phyloP scores from a whole-genome alignment of 2,329 filamentous ascomycete species.

The Fusarium verticillioides region DNA sequence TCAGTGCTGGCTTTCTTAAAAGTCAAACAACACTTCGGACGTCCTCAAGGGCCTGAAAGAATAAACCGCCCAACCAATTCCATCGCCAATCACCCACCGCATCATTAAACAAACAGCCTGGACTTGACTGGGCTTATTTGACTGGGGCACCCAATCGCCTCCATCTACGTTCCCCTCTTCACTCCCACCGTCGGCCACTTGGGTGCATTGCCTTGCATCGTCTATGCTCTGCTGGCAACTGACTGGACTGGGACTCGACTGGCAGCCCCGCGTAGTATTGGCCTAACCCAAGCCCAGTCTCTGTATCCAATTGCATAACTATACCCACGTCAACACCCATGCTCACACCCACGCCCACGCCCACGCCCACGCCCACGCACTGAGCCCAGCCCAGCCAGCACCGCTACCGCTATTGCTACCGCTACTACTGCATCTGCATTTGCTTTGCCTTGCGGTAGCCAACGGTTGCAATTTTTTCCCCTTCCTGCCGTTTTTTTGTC shows the following conservation, averaged over 20 bases:
- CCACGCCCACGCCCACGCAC: conserved; percentile 11
- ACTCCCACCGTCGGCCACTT: conserved; percentile 42
- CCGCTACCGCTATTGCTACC: conserved; percentile 10
- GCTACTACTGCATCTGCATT: conserved; percentile 20
- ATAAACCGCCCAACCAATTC: neutral
- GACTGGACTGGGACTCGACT: conserved; percentile 20
- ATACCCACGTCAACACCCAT: conserved; percentile 22
- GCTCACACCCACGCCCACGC: conserved; percentile 24
- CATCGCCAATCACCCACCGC: conserved; percentile 25
- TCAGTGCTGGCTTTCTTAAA: conserved; percentile 14
- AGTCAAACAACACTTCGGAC: neutral
- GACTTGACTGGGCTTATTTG: conserved; percentile 2
- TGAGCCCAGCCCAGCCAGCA: conserved; percentile 41
- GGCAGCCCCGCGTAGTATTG: conserved; percentile 47
- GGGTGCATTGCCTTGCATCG: conserved; percentile 48
- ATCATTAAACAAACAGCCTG: conserved; percentile 15
- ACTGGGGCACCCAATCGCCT: conserved; percentile 36
- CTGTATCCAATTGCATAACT: conserved; percentile 30
- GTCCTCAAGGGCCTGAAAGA: conserved; percentile 1
- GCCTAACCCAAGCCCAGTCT: conserved; percentile 16
- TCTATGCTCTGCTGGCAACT: conserved; percentile 5
- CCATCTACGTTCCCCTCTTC: conserved; percentile 32
- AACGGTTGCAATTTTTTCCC: conserved; percentile 37
- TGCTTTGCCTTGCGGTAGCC: conserved; percentile 36
- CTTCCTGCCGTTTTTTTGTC: conserved; percentile 41